phyloP scores from a whole-genome alignment of 2,329 filamentous ascomycete genomes.

The Albophoma yamanashiensis region DNA sequence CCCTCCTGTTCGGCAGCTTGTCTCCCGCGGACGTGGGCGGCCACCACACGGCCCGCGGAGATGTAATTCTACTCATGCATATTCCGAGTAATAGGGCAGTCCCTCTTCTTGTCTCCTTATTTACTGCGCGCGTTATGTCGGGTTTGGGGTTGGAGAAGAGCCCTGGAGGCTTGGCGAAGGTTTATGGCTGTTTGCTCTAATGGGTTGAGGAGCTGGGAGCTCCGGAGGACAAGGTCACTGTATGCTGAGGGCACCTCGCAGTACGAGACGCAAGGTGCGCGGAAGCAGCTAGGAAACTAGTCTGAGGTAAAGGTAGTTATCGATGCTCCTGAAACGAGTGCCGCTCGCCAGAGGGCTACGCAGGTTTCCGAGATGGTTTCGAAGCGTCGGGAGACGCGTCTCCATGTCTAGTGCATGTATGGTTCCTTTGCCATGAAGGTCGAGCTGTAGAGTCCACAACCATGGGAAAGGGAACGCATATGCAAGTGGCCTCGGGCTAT shows the following conservation, averaged over 20 bases:
- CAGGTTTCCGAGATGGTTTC: not conserved
- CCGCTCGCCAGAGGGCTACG: not conserved
- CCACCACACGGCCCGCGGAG: constrained; percentile 13
- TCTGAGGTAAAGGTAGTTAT: not conserved
- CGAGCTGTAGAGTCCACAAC: not conserved
- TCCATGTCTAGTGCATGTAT: not conserved
- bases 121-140: constrained; percentile 1
- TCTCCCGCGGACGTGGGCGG: constrained; percentile 5
- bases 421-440: not conserved
- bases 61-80: constrained; percentile 19
- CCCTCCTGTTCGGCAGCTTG: not conserved
- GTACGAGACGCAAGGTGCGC: not conserved
- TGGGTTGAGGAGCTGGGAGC: constrained; percentile 1
- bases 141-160: constrained; percentile 10
- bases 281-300: not conserved
- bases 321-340: not conserved
- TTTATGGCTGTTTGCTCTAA: constrained; percentile 9
- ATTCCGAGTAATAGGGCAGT: constrained; percentile 12
- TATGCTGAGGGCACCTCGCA: not conserved
- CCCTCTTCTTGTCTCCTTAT: constrained; percentile 11
- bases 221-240: not conserved
- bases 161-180: constrained; percentile 21
- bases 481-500: not conserved
- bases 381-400: not conserved
- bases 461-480: not conserved